Evolutionary conservation across 2,329 filamentous ascomycete genomes (phyloP).

Genomic region (Dothideomycetes sp.): DNA sequence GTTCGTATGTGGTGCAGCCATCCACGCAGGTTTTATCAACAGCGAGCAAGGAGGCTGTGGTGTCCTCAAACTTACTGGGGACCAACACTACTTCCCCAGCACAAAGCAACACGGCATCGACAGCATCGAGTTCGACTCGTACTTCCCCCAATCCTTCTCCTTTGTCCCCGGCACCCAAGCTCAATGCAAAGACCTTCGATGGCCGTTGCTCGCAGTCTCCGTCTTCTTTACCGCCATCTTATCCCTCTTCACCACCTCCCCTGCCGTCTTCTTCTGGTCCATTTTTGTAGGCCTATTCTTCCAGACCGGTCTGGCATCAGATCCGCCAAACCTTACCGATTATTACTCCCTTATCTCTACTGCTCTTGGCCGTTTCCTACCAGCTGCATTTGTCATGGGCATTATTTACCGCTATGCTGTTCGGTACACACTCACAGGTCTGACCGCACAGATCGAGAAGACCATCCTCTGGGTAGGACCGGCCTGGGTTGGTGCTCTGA

Average conservation of each 20-base stretch:
- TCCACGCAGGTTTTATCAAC: constrained; percentile 71
- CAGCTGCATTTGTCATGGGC: constrained; percentile 77
- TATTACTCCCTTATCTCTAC: constrained; percentile 67
- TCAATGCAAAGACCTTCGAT: constrained; percentile 67
- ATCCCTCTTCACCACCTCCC: constrained; percentile 71
- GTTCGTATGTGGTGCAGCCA: constrained; percentile 75
- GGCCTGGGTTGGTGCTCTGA: constrained; percentile 83
- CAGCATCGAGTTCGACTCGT: constrained; percentile 72
- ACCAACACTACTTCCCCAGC: constrained; percentile 52
- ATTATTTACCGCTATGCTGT: constrained; percentile 82
- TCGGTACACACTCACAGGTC: constrained; percentile 57
- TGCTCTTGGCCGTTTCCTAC: constrained; percentile 72
- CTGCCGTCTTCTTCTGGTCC: constrained; percentile 75
- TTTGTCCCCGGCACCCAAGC: constrained; percentile 61
- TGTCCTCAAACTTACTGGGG: constrained; percentile 64
- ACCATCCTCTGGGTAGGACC: constrained; percentile 81
- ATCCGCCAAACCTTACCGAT: constrained; percentile 62
- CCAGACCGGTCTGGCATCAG: constrained; percentile 81
- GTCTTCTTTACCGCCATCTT: constrained; percentile 68
- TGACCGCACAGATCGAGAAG: constrained; percentile 82
- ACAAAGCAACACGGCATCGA: constrained; percentile 63
- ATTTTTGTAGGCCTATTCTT: constrained; percentile 76
- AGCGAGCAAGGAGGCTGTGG: constrained; percentile 70
- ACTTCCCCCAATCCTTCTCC: constrained; percentile 78
- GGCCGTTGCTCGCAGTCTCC: constrained; percentile 74